Evolutionary conservation across 139 green algal genomes (phyloP).

Genomic region (Volvox reticuliferus): DNA sequence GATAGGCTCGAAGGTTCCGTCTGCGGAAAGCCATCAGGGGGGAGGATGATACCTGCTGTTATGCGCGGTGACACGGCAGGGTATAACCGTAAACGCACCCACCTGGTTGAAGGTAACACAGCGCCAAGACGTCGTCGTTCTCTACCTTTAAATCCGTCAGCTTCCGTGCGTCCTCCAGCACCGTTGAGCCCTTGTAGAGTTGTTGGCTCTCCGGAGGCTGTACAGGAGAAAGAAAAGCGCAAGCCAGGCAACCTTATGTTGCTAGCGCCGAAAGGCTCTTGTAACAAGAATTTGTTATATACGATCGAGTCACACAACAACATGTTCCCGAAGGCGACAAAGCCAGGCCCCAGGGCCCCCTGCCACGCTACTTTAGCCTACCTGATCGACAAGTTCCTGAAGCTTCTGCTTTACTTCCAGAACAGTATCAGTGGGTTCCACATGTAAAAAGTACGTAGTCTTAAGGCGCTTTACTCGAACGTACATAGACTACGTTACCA

Average conservation of each 20-base stretch:
- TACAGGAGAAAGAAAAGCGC: too few species aligned
- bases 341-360: neutral
- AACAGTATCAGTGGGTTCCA: constrained; percentile 88
- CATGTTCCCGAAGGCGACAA: neutral
- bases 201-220: constrained; percentile 81
- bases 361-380: constrained; percentile 7
- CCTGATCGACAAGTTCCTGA: constrained; percentile 84
- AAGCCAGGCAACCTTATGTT: too few species aligned
- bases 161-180: constrained; percentile 83
- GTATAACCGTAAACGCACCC: neutral
- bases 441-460: constrained; percentile 87
- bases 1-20: constrained; percentile 57
- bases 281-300: too few species aligned
- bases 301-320: neutral
- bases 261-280: too few species aligned
- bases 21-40: constrained; percentile 16
- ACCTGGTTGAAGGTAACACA: constrained; percentile 78
- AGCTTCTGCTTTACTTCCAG: constrained; percentile 91
- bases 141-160: constrained; percentile 87
- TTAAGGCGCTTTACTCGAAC: constrained; percentile 84
- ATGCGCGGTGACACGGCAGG: too few species aligned
- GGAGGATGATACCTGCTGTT: too few species aligned
- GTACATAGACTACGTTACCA: constrained; percentile 73
- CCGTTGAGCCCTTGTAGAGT: constrained; percentile 60
- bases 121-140: constrained; percentile 85